Base-by-base conservation (phyloP, 2,329 filamentous ascomycete genomes). In the Exophiala sp. region DNA sequence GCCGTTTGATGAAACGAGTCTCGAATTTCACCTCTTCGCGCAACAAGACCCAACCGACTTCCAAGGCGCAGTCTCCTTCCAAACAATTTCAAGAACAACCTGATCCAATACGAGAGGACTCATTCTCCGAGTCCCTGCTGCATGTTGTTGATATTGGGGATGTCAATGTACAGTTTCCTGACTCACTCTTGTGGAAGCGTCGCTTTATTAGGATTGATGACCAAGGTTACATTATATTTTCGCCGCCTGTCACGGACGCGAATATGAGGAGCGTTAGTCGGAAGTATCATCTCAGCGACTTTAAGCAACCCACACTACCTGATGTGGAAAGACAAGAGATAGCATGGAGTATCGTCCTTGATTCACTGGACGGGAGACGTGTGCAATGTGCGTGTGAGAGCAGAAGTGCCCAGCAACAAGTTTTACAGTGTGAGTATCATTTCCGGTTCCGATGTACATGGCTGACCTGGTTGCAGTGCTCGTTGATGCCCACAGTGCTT, bases 161-260 rank as follows among this genome's bases (percentile, higher is more conserved):
- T 65, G 86, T 99, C 59, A 97, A 99, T 65, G 89, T 97, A 9
- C 94, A 99, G 69, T 96, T 99, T 68, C 94, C 94, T 0, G 92
- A 97, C 68, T 95, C 90, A 50, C 78, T 99, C 43, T 79, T 99
- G 10, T 99, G 94, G 94, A 99, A 97, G 75, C 87, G 92, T 50
- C 85, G 94, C 56, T 91, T 87, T 65, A 85, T 96, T 72, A 87
- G 87, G 60, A 83, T 99, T 52, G 91, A 97, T 69, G 83, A 85
- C 7, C 80, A 87, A 56, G 94, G 92, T 14, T 91, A 88, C 71
- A 75, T 99, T 36, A 85, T 95, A 54, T 80, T 99, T 58, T 88
- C 86, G 39, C 80, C 85, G 7, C 81, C 86, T 14, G 84, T 84
- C 58, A 80, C 84, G 16, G 82, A 83, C 61, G 77, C 79, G 44